Percentiles rank a stretch among this genome's conserved stretches.
Conservation (phyloP, 2,329 filamentous ascomycete species). For the Aphanoascus verrucosus region DNA sequence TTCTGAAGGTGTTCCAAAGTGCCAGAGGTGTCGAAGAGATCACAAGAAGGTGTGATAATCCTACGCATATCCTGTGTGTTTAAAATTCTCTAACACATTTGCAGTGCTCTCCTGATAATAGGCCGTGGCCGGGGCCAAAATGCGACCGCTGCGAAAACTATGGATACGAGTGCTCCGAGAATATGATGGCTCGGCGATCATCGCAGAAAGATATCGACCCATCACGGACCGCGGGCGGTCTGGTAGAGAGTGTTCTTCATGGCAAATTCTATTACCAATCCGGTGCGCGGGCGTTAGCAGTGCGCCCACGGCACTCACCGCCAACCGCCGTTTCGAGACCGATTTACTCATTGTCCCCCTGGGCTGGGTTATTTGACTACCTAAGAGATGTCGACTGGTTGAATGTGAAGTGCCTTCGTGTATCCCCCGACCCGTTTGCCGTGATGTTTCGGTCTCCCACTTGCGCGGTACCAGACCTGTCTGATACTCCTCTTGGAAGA, state of each 20-base stretch:
- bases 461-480: constrained; percentile 16
- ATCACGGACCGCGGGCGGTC: constrained; percentile 5
- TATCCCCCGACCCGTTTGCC: constrained; percentile 15
- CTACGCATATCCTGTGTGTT: background rate
- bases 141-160: constrained; percentile 19
- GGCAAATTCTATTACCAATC: constrained; percentile 14
- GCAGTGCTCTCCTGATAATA: constrained; percentile 18
- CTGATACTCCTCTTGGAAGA: constrained; percentile 15
- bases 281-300: constrained; percentile 10
- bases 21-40: constrained; percentile 18
- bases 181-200: constrained; percentile 17
- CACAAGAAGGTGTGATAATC: constrained; percentile 17
- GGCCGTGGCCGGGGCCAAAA: constrained; percentile 18
- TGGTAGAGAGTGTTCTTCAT: constrained; percentile 10
- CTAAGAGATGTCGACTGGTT: constrained; percentile 17
- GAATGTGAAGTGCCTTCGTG: constrained; percentile 13
- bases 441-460: constrained; percentile 17
- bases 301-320: constrained; percentile 7
- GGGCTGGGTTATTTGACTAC: constrained; percentile 16
- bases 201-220: constrained; percentile 17
- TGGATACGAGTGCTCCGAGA: constrained; percentile 19
- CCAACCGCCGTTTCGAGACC: constrained; percentile 1
- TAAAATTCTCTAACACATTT: constrained; percentile 6
- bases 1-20: constrained; percentile 19
- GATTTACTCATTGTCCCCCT: constrained; percentile 11